These are phyloP conservation scores for Apiotrichum gracile DNA, from an alignment of 1,284 basidiomycete species.

Conservation along the genomic window DNA sequence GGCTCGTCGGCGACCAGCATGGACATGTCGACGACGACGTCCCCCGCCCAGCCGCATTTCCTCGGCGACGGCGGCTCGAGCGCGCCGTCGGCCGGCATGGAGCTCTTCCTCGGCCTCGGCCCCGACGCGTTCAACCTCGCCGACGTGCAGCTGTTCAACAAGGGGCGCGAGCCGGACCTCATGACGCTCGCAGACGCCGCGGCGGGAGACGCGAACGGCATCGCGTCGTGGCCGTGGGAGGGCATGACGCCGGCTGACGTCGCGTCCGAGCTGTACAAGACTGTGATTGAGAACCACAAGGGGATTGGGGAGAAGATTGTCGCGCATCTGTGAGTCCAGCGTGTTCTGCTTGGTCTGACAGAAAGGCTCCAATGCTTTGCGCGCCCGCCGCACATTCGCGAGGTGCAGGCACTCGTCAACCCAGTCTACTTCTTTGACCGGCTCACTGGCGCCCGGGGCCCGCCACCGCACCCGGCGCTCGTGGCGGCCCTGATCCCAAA, in stretches of 20 bases:
- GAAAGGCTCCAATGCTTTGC: constrained; percentile 28
- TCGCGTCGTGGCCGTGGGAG: constrained; percentile 22
- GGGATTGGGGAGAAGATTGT: constrained; percentile 39
- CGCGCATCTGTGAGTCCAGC: constrained; percentile 31
- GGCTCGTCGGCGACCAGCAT: background rate
- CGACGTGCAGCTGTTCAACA: constrained; percentile 1
- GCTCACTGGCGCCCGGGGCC: constrained; percentile 14
- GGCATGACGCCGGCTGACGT: constrained; percentile 25
- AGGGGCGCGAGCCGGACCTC: constrained; percentile 29
- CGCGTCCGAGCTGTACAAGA: constrained; percentile 26
- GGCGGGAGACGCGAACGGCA: constrained; percentile 21
- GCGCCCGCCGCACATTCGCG: constrained; percentile 8
- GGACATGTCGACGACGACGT: background rate
- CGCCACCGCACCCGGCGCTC: constrained; percentile 31
- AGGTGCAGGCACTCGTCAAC: constrained; percentile 19
- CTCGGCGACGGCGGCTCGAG: background rate
- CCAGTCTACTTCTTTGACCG: constrained; percentile 24
- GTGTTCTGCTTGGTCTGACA: background rate
- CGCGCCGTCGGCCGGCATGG: background rate
- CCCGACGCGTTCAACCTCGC: constrained; percentile 4
- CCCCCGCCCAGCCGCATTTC: background rate
- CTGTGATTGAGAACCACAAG: constrained; percentile 26
- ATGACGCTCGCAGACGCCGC: constrained; percentile 47
- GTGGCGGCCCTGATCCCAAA: constrained; percentile 30
- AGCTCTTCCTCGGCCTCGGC: constrained; percentile 1